phyloP scores from a whole-genome alignment of 2,329 filamentous ascomycete genomes.

The Bimuria novae-zelandiae region DNA sequence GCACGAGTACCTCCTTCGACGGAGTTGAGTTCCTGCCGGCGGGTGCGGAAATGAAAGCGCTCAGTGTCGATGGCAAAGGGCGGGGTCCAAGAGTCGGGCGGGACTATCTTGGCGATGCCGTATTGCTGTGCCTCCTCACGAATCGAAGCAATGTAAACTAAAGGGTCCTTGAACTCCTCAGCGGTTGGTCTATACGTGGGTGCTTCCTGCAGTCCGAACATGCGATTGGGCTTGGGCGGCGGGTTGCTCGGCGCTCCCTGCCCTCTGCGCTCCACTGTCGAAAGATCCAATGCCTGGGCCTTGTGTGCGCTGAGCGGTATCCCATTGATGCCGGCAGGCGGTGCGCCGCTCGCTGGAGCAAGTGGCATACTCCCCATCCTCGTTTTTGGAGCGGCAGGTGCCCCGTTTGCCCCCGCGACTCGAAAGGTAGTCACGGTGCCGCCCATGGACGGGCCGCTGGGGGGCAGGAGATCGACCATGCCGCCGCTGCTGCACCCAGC shows the following conservation, averaged over 20 bases:
- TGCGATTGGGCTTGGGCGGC: constrained; percentile 74
- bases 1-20: constrained; percentile 97
- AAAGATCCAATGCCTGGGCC: constrained; percentile 75
- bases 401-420: constrained; percentile 38
- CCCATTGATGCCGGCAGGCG: constrained; percentile 50
- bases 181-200: constrained; percentile 88
- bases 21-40: constrained; percentile 95
- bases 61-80: constrained; percentile 96
- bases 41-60: constrained; percentile 96
- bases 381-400: constrained; percentile 31
- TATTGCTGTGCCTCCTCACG: constrained; percentile 82
- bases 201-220: constrained; percentile 85
- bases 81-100: constrained; percentile 91
- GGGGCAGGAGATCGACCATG: constrained; percentile 46
- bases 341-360: constrained; percentile 36
- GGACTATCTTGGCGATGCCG: constrained; percentile 94
- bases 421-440: constrained; percentile 46
- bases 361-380: constrained; percentile 35
- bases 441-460: constrained; percentile 36
- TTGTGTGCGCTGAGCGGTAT: constrained; percentile 67
- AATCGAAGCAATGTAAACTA: constrained; percentile 93
- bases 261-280: constrained; percentile 88
- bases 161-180: constrained; percentile 92
- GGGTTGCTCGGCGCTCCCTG: constrained; percentile 78
- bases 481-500: constrained; percentile 31